A percentile compares a stretch with the other conserved stretches of the same genome.
These are phyloP conservation scores for Ceratobasidium sp. DNA, from an alignment of 1,284 basidiomycete genomes.

Conservation along the genomic window DNA sequence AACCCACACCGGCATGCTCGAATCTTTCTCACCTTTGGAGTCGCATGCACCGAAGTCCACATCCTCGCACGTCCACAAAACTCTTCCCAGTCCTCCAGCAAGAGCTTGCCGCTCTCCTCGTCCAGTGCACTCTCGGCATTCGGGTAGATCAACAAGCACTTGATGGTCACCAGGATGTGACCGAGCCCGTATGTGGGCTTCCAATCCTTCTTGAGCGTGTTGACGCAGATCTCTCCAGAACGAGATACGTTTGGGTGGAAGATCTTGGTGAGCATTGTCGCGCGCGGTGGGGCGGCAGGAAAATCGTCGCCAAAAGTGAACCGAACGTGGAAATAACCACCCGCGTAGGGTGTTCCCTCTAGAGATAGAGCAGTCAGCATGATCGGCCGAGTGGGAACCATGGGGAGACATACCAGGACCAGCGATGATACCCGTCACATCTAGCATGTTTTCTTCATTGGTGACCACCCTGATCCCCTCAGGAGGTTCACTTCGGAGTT, in stretches of 20 bases:
- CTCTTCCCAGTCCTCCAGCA: slow-evolving; percentile 89
- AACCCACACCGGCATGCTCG: neutral
- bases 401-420: slow-evolving; percentile 73
- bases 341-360: slow-evolving; percentile 93
- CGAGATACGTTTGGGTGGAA: slow-evolving; percentile 97
- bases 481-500: slow-evolving; percentile 82
- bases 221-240: slow-evolving; percentile 94
- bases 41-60: slow-evolving; percentile 88
- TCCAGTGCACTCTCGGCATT: slow-evolving; percentile 96
- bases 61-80: slow-evolving; percentile 85
- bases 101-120: slow-evolving; percentile 91
- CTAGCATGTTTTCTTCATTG: slow-evolving; percentile 86
- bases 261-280: slow-evolving; percentile 82
- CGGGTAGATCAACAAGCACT: slow-evolving; percentile 95
- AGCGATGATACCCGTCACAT: slow-evolving; percentile 83
- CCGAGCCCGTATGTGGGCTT: slow-evolving; percentile 90
- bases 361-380: slow-evolving; percentile 52
- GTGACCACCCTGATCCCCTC: slow-evolving; percentile 89
- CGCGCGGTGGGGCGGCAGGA: slow-evolving; percentile 81
- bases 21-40: slow-evolving; percentile 62
- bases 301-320: slow-evolving; percentile 93
- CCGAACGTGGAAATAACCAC: slow-evolving; percentile 89
- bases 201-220: slow-evolving; percentile 98
- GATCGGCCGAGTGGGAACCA: neutral
- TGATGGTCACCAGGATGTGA: slow-evolving; percentile 92